phyloP scores from a whole-genome alignment of 2,329 filamentous ascomycete species.

The Aspergillus fructus region DNA sequence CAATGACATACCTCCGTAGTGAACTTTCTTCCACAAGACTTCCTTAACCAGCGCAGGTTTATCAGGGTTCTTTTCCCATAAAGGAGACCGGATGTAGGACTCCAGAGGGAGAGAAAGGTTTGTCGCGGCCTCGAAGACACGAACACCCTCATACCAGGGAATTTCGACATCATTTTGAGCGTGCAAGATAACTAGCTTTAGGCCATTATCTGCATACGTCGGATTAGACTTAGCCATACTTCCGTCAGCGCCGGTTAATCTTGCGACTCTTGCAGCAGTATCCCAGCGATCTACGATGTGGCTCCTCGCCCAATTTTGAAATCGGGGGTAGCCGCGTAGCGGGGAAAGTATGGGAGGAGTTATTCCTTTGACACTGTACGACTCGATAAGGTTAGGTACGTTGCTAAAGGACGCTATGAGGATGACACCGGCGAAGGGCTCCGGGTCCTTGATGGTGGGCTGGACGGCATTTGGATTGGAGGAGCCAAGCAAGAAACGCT shows the following conservation, averaged over 20 bases:
- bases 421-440: constrained; percentile 76
- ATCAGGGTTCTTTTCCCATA: constrained; percentile 36
- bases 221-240: constrained; percentile 50
- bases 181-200: constrained; percentile 74
- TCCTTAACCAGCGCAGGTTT: constrained; percentile 30
- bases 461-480: constrained; percentile 33
- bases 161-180: constrained; percentile 81
- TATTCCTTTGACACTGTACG: constrained; percentile 75
- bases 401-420: constrained; percentile 78
- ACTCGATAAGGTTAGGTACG: constrained; percentile 69
- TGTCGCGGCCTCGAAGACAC: constrained; percentile 40
- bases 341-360: constrained; percentile 75
- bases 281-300: constrained; percentile 80
- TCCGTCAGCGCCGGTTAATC: constrained; percentile 34
- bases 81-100: too few species aligned
- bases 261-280: constrained; percentile 63
- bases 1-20: constrained; percentile 41
- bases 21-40: constrained; percentile 45
- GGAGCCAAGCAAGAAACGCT: constrained; percentile 61
- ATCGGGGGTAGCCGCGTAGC: constrained; percentile 63
- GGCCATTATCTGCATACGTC: constrained; percentile 49
- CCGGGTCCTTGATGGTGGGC: constrained; percentile 43
- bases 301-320: constrained; percentile 61
- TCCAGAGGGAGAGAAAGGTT: constrained; percentile 12
- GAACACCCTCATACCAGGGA: constrained; percentile 57